phyloP scores from a whole-genome alignment of 805 yeast genomes.

The Ogataea ganodermae region DNA sequence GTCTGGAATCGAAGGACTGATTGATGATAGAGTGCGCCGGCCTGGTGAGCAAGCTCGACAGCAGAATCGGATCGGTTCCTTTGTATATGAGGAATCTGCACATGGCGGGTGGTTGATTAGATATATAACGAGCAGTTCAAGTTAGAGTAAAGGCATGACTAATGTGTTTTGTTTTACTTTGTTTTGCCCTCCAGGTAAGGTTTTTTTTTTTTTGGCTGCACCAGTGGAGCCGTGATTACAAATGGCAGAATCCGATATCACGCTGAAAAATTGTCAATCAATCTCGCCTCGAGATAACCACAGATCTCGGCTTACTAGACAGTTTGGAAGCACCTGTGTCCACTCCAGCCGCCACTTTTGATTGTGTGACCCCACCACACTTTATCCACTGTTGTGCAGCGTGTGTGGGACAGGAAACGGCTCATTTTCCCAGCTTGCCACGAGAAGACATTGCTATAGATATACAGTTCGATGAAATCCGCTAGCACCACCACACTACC shows the following conservation, averaged over 20 bases:
- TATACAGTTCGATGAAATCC: background rate
- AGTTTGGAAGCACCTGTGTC: background rate
- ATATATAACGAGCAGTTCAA: no score
- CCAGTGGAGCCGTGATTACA: background rate
- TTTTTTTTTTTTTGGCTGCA: background rate
- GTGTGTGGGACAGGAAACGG: background rate
- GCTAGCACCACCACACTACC: background rate
- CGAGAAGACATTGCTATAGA: background rate
- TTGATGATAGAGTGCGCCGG: constrained; percentile 98
- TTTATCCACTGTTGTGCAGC: no score
- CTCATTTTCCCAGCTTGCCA: background rate
- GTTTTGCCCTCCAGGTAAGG: background rate
- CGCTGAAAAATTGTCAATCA: background rate
- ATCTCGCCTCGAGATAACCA: constrained; percentile 2
- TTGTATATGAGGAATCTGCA: constrained; percentile 91
- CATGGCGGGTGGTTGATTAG: constrained; percentile 55
- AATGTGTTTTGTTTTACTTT: background rate
- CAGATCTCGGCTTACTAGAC: background rate
- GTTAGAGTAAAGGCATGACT: no score
- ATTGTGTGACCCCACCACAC: no score
- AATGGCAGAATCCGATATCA: background rate
- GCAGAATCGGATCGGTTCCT: constrained; percentile 83
- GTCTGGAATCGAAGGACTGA: constrained; percentile 89
- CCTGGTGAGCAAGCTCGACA: constrained; percentile 83
- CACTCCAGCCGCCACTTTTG: no score